These are phyloP conservation scores for Croton setiger DNA, from an alignment of 441 rosid genomes.

Conservation along the genomic window DNA sequence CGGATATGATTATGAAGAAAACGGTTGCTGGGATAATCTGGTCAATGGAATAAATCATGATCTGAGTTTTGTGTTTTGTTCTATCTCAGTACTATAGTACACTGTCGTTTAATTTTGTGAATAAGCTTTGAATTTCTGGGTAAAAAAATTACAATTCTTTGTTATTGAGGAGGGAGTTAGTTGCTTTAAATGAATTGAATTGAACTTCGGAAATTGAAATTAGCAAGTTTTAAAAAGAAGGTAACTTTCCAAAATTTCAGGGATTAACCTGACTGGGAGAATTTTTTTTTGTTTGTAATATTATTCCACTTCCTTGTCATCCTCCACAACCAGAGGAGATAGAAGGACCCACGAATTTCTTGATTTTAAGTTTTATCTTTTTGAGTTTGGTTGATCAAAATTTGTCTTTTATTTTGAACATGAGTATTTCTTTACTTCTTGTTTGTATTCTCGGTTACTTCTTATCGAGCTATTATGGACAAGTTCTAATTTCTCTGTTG, in stretches of 20 bases:
- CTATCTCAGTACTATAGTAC: not conserved
- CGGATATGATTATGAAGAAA: not conserved
- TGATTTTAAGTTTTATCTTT: not conserved
- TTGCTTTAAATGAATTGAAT: too few relatives aligned
- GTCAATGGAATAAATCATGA: not conserved
- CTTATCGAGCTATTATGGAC: not conserved
- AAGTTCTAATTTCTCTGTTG: constrained; percentile 17
- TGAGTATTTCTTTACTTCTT: not conserved
- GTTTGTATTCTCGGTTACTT: constrained; percentile 1
- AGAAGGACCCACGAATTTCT: not conserved
- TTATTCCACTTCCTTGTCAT: not conserved
- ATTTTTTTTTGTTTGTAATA: not conserved
- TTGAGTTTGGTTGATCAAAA: not conserved
- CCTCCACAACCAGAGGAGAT: too few relatives aligned
- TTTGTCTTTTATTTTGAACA: not conserved
- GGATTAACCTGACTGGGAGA: not conserved
- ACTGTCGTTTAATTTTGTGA: not conserved
- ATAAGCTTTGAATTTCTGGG: not conserved
- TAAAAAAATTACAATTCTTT: too few relatives aligned
- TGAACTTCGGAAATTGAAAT: too few relatives aligned
- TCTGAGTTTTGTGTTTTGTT: not conserved
- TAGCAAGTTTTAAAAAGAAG: too few relatives aligned
- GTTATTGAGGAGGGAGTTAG: too few relatives aligned
- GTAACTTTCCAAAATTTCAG: too few relatives aligned
- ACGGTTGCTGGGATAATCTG: not conserved